Evolutionary conservation across 2,329 filamentous ascomycete species (phyloP).

Genomic region (Alternaria sp.): DNA sequence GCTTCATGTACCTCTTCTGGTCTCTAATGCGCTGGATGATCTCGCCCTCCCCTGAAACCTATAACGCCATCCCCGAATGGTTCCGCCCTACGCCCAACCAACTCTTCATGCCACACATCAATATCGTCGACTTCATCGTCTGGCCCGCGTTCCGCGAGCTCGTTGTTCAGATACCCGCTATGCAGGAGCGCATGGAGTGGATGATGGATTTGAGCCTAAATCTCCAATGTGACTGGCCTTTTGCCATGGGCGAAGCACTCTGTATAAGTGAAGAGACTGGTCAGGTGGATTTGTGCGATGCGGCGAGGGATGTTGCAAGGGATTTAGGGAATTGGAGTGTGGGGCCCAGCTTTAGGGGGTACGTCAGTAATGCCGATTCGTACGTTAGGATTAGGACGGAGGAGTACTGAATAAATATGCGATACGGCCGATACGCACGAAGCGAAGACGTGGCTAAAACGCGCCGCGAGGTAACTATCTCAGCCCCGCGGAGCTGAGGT

Average conservation of each 20-base stretch:
- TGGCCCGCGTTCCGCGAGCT: constrained; percentile 39
- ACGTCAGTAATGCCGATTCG: constrained; percentile 35
- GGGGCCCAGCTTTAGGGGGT: constrained; percentile 33
- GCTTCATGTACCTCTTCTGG: constrained; percentile 35
- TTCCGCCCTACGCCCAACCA: constrained; percentile 37
- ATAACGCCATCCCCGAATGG: constrained; percentile 34
- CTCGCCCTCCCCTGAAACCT: constrained; percentile 32
- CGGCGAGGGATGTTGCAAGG: constrained; percentile 23
- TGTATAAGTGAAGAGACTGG: constrained; percentile 21
- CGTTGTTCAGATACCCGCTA: constrained; percentile 32
- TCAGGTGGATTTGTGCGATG: constrained; percentile 22
- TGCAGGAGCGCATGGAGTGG: constrained; percentile 38
- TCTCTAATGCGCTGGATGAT: constrained; percentile 39
- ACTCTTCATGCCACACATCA: constrained; percentile 38
- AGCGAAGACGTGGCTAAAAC: background rate
- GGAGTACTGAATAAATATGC: constrained; percentile 10
- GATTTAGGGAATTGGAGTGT: constrained; percentile 31
- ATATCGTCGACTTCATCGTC: constrained; percentile 29
- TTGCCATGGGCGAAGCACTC: constrained; percentile 19
- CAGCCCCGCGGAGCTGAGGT: background rate
- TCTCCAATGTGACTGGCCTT: constrained; percentile 31
- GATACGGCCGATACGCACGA: background rate
- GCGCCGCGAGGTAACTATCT: background rate
- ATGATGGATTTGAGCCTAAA: constrained; percentile 31
- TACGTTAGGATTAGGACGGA: constrained; percentile 34